Evolutionary conservation across 2,329 filamentous ascomycete genomes (phyloP), one percentile per base, ranked within the genome.

Genomic region (Zarea fungicola): DNA sequence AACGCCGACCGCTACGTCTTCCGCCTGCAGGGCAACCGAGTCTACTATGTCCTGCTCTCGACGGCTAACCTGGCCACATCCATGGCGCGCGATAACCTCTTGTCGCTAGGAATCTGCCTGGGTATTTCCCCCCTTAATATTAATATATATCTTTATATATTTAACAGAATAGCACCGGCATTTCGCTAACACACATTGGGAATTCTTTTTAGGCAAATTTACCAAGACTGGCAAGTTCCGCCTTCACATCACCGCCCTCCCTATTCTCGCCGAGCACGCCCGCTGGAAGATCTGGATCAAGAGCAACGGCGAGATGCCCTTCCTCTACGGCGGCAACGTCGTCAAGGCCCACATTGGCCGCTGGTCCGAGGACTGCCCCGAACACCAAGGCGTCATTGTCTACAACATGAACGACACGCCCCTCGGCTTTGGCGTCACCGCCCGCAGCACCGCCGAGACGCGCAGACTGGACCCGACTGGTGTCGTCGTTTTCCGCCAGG

Each of bases 271-370:
- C 50, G 85, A 89, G 56, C 89, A 96, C 67, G 92, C 92, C 37
- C 78, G 93, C 52, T 95, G 96, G 73, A 97, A 97, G 81, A 84
- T 97, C 59, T 97, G 91, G 90, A 85, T 99, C 58, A 95, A 95
- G 71, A 80, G 84, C 52, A 97, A 97, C 70, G 93, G 93, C 57
- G 91, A 95, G 62, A 96, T 96, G 90, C 92, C 93, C 1, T 97
- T 95, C 67, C 72, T 99, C 40, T 99, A 97, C 69, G 93, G 93
- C 46, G 88, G 89, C 50, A 91, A 97, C 67, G 77, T 95, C 45
- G 81, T 95, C 58, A 79, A 79, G 65, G 76, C 76, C 8, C 76
- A 79, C 61, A 80, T 93, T 16, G 89, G 89, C 18, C 74, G 90
- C 53, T 92, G 87, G 84, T 87, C 83, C 34, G 90, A 96, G 62